Evolutionary conservation across 441 rosid genomes (phyloP), one percentile per base, ranked within the genome.

Genomic region (Gossypium gossypioides): DNA sequence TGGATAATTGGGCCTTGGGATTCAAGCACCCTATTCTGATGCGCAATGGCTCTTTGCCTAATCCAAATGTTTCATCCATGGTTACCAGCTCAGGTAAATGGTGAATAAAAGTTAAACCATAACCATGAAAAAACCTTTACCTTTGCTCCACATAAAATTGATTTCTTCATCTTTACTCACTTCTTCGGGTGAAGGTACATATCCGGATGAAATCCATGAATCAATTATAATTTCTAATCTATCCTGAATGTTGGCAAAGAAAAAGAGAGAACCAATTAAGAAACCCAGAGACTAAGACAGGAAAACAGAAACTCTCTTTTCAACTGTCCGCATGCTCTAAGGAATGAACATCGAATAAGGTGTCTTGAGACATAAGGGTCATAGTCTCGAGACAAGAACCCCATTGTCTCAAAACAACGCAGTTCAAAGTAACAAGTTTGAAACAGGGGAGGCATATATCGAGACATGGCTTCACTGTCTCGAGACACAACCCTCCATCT

Each of bases 181-280:
- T 81, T 87, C 87, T 15, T 92, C 88, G 40, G 93, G 97, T 27
- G 92, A 83, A 76, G 90, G 96, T 25, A 91, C 87, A 60, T 58
- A 75, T n/a, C 93, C 71, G 0, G 44, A 74, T 46, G 84, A 82
- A 72, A 89, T 87, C 98, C 98, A 93, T 71, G 81, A 82, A 73
- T 87, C 84, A 21, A 91, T 80, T 71, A 93, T 89, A 12, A 87
- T 91, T 84, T 87, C 92, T 74, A 93, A 89, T 83, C 97, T 90
- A 75, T 83, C 87, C 98, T 93, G 89, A 78, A 84, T 55, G 50
- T 46, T 18, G 22, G 51, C 19, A 50, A 63, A 51, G 66, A 63
- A 52, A 62, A 62, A 52, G 32, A 24, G 60, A 66, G 18, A 67
- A 21, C 22, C 44, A 19, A 68, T 24, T 4, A 57, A 55, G 29